A percentile compares a stretch with the other conserved stretches of the same genome.
phyloP scores from a whole-genome alignment of 768 basidiomycete species.

The Lentinula detonsa region DNA sequence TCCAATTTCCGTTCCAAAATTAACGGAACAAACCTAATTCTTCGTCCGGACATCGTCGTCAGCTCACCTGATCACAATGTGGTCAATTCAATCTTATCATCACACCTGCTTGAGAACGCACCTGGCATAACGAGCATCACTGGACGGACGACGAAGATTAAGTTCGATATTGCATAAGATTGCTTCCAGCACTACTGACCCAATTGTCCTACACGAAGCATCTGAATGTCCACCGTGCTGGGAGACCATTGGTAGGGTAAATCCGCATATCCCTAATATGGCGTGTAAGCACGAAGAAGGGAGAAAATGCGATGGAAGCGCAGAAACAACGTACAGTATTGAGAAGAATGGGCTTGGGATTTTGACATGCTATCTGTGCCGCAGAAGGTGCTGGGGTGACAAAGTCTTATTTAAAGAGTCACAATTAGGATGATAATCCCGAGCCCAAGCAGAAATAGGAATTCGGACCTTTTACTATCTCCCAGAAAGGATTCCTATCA shows the following conservation, averaged over 20 bases:
- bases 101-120: constrained; percentile 28
- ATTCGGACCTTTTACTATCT: constrained; percentile 59
- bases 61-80: constrained; percentile 44
- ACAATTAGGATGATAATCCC: background rate
- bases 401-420: constrained; percentile 30
- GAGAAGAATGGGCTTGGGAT: constrained; percentile 73
- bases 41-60: background rate
- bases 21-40: constrained; percentile 4
- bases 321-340: constrained; percentile 46
- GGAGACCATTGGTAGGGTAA: constrained; percentile 73
- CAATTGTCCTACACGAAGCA: constrained; percentile 70
- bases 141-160: constrained; percentile 10
- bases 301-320: constrained; percentile 10
- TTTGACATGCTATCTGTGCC: constrained; percentile 63
- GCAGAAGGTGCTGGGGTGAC: constrained; percentile 60
- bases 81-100: constrained; percentile 54
- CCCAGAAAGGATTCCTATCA: constrained; percentile 72
- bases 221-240: constrained; percentile 68
- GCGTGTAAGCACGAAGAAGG: constrained; percentile 6
- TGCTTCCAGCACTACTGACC: constrained; percentile 22
- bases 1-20: constrained; percentile 15
- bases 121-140: constrained; percentile 73
- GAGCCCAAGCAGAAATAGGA: background rate
- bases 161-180: background rate
- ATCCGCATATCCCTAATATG: constrained; percentile 54